Conservation (phyloP, 805 yeast genomes). For the Saccharomycopsis fodiens region DNA sequence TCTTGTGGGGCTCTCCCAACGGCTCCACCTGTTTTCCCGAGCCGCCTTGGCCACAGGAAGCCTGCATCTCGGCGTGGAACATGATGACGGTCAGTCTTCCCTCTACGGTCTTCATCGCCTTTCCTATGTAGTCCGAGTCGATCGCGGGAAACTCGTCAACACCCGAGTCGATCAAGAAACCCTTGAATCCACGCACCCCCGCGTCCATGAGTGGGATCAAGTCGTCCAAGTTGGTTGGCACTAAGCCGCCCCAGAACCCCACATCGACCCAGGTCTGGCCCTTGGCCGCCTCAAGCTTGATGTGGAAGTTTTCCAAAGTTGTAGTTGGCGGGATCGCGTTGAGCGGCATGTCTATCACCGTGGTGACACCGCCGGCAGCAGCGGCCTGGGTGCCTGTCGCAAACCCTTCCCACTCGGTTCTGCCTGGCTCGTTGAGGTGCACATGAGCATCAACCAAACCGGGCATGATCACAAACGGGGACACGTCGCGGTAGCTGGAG, state of each 20-base stretch:
- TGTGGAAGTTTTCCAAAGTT: constrained; percentile 62
- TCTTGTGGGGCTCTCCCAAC: not conserved
- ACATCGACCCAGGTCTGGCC: constrained; percentile 88
- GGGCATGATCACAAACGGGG: constrained; percentile 67
- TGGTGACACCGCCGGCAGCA: constrained; percentile 93
- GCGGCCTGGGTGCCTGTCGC: constrained; percentile 95
- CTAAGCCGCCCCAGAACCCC: constrained; percentile 94
- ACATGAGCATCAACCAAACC: constrained; percentile 94
- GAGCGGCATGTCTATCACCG: constrained; percentile 92
- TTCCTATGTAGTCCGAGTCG: constrained; percentile 50
- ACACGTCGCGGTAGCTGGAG: constrained; percentile 41
- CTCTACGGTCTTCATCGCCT: constrained; percentile 58
- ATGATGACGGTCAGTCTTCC: constrained; percentile 64
- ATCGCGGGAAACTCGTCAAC: constrained; percentile 93
- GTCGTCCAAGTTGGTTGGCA: constrained; percentile 68
- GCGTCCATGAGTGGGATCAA: constrained; percentile 68
- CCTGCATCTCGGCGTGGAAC: constrained; percentile 93
- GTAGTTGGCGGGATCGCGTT: constrained; percentile 97
- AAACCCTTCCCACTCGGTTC: constrained; percentile 98
- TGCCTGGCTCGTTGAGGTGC: constrained; percentile 93
- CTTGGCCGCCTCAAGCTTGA: constrained; percentile 70
- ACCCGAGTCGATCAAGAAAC: constrained; percentile 89
- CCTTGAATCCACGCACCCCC: constrained; percentile 93
- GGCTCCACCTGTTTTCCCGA: not conserved
- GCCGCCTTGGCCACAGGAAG: constrained; percentile 23